phyloP scores from a whole-genome alignment of 371 early-diverging fungal genomes.

The Polyrhizophydium stewartii region DNA sequence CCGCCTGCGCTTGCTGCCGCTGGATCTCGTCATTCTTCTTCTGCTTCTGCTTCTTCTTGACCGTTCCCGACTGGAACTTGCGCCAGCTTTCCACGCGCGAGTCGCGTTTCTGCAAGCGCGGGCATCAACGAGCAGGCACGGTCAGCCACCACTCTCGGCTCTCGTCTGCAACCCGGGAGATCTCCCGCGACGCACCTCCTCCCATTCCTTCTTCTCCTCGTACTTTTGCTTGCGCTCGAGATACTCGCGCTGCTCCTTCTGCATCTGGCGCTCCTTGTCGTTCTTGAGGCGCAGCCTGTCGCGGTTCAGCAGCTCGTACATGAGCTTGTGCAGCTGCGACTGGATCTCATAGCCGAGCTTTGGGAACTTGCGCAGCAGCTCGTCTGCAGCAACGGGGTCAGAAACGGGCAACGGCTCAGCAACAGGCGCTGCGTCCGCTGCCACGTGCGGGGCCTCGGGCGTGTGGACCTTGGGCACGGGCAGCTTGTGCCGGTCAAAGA shows the following conservation, averaged over 20 bases:
- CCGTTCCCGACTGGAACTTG: conserved; percentile 43
- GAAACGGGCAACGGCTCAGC: conserved; percentile 2
- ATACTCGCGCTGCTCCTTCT: conserved; percentile 24
- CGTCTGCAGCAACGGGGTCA: background rate
- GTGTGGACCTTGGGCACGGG: conserved; percentile 9
- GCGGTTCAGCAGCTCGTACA: conserved; percentile 62
- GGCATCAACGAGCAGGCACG: background rate
- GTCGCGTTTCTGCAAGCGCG: conserved; percentile 26
- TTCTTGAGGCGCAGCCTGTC: conserved; percentile 42
- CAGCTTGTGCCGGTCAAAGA: background rate
- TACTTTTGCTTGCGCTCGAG: conserved; percentile 31
- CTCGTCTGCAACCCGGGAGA: background rate
- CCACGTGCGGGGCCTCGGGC: background rate
- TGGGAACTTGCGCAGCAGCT: conserved; percentile 46
- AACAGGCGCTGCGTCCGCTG: background rate
- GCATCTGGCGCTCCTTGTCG: conserved; percentile 34
- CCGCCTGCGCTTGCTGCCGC: too few species aligned
- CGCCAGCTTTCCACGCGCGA: conserved; percentile 37
- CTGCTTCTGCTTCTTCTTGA: conserved; percentile 60
- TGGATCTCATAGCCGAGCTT: conserved; percentile 45
- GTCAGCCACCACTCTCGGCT: background rate
- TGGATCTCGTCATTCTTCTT: too few species aligned
- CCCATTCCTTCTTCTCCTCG: conserved; percentile 42
- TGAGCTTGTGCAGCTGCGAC: conserved; percentile 23
- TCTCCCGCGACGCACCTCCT: conserved; percentile 14